A percentile compares a stretch with the other conserved stretches of the same genome.
phyloP scores from a whole-genome alignment of 1,284 basidiomycete species.

The Phellopilus nigrolimitatus region DNA sequence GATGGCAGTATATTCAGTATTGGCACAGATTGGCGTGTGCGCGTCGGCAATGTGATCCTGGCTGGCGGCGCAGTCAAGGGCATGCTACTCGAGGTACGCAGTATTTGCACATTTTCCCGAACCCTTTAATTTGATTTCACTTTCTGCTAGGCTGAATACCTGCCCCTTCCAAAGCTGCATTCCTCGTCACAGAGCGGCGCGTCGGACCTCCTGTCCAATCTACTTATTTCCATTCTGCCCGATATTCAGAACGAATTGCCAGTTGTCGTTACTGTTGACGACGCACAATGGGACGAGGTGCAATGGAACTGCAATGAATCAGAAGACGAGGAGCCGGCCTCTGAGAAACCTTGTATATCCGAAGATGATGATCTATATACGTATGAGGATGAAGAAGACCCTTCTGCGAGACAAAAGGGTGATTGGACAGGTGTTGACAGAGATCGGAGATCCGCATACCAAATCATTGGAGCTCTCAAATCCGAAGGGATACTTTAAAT shows the following conservation, averaged over 20 bases:
- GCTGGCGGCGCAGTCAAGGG: conserved; percentile 69
- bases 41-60: conserved; percentile 69
- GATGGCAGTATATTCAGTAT: conserved; percentile 68
- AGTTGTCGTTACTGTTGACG: conserved; percentile 68
- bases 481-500: conserved; percentile 62
- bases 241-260: conserved; percentile 64
- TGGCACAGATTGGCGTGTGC: conserved; percentile 75
- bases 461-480: conserved; percentile 68
- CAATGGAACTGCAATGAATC: conserved; percentile 52
- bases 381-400: conserved; percentile 47
- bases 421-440: conserved; percentile 74
- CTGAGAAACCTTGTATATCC: conserved; percentile 24
- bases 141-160: conserved; percentile 62
- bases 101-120: background rate
- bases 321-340: conserved; percentile 42
- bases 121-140: background rate
- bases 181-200: conserved; percentile 56
- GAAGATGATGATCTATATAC: conserved; percentile 46
- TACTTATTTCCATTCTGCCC: conserved; percentile 67
- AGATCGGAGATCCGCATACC: conserved; percentile 68
- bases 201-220: conserved; percentile 64
- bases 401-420: conserved; percentile 38
- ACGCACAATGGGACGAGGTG: conserved; percentile 72
- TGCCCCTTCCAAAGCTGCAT: conserved; percentile 62
- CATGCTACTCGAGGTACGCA: conserved; percentile 69